Base-by-base conservation (phyloP, 2,329 filamentous ascomycete species). In the Colletotrichum sp. region DNA sequence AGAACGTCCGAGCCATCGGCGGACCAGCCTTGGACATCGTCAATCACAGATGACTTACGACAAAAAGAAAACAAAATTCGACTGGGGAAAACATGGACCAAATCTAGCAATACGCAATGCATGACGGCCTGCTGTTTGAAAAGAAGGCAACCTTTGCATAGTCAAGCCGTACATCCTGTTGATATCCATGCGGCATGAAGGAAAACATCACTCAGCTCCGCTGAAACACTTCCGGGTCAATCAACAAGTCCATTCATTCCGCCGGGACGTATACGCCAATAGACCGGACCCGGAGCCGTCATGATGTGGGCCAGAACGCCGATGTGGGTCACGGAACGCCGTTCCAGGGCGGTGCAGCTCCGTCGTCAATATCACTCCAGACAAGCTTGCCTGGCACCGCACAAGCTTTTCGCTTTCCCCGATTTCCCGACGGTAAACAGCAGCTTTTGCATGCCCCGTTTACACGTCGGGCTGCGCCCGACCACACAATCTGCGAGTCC, bases 41-140 rank as follows among this genome's bases (percentile, higher is more conserved):
- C 8, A 48, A 0, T 48, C 18, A 21, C 9, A 48, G 1, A n/a
- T 43, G 8, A 6, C 0, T 2, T n/a, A 10, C 1, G 6, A n/a
- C n/a, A 6, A 16, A 16, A 38, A 16, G 6, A 38, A 16, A 18
- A 18, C 24, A 15, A 2, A 34, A 15, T 34, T 7, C 12, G 32
- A 15, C 13, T 34, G 12, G 13, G 32, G 2, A 36, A 36, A 36
- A 5, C 0, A 16, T 1, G 7, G 1, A 36, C 8, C 15, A 1
- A 36, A 1, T 16, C 15, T 36, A 38, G 15, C 8, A 18, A 18
- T 18, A 8, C 0, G 7, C 1, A 38, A 0, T 8, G 34, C 34
- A 38, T 38, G 15, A 38, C 4, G 8, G 34, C 34, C 15, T 8
- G 34, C 1, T 16, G 15, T 2, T 36, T 5, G 34, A 8, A 16